Evolutionary conservation across 768 basidiomycete genomes (phyloP).

Genomic region (Galerina marginata): DNA sequence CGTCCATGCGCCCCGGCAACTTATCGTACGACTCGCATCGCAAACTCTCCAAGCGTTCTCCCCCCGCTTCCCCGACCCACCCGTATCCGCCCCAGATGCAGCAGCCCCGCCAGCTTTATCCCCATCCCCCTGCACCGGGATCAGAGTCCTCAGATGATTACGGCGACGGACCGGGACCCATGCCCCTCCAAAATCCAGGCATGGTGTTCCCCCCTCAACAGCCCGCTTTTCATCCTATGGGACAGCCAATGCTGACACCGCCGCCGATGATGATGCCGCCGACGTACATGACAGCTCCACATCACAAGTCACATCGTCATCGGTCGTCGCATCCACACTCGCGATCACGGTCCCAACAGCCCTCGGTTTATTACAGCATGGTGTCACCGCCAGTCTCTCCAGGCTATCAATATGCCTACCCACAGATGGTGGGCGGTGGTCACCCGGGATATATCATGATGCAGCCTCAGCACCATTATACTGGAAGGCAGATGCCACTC

Average conservation of each 20-base stretch:
- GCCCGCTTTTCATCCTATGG: conserved; percentile 21
- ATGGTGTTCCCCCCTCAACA: conserved; percentile 27
- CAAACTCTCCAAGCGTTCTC: conserved; percentile 15
- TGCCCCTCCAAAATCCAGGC: conserved; percentile 25
- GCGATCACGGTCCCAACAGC: conserved; percentile 20
- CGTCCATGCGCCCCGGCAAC: conserved; percentile 11
- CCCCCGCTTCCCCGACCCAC: conserved; percentile 9
- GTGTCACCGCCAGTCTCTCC: conserved; percentile 30
- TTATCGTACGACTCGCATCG: conserved; percentile 9
- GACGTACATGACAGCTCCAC: conserved; percentile 17
- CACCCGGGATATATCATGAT: conserved; percentile 30
- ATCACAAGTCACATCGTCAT: conserved; percentile 22
- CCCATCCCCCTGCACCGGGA: conserved; percentile 21
- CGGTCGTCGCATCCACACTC: conserved; percentile 21
- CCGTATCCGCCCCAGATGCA: conserved; percentile 12
- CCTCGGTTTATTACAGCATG: conserved; percentile 25
- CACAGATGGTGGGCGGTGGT: conserved; percentile 16
- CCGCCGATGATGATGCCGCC: conserved; percentile 26
- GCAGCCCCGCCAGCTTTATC: conserved; percentile 20
- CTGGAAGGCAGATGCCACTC: conserved; percentile 21
- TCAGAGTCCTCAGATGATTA: conserved; percentile 28
- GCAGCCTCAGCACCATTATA: conserved; percentile 20
- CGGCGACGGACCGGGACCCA: conserved; percentile 30
- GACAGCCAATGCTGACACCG: conserved; percentile 24
- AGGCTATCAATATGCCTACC: conserved; percentile 24